phyloP scores from a whole-genome alignment of 2,329 filamentous ascomycete genomes.

The Madurella fahalii region DNA sequence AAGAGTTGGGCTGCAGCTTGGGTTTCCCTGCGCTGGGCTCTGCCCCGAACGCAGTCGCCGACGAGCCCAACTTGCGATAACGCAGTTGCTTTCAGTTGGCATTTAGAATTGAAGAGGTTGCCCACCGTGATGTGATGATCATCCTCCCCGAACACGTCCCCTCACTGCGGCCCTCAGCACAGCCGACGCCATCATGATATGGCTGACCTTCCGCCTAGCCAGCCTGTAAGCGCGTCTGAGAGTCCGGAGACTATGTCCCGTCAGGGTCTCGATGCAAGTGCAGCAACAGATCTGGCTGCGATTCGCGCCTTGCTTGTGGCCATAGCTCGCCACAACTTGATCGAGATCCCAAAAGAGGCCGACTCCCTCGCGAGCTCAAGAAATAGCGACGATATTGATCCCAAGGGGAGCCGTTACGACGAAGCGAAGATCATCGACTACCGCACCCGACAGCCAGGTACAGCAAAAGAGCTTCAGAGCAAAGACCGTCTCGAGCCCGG shows the following conservation, averaged over 20 bases:
- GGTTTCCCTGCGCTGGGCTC: too few species aligned
- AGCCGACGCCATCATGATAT: neutral
- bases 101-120: too few species aligned
- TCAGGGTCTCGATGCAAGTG: neutral
- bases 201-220: neutral
- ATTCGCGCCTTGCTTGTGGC: constrained; percentile 1
- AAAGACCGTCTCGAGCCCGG: neutral
- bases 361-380: too few species aligned
- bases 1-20: too few species aligned
- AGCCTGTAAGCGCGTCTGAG: neutral
- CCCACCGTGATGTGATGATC: too few species aligned
- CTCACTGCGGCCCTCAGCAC: too few species aligned
- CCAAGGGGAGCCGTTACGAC: neutral
- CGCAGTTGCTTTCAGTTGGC: too few species aligned
- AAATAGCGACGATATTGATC: neutral
- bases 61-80: too few species aligned
- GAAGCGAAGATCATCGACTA: constrained; percentile 1
- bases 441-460: neutral
- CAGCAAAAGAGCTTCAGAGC: neutral
- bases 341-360: neutral
- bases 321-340: neutral
- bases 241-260: neutral
- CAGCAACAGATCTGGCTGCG: neutral
- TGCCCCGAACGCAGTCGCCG: too few species aligned
- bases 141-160: too few species aligned